Base-by-base conservation (phyloP, 805 yeast species). In the Priceomyces carsonii region DNA sequence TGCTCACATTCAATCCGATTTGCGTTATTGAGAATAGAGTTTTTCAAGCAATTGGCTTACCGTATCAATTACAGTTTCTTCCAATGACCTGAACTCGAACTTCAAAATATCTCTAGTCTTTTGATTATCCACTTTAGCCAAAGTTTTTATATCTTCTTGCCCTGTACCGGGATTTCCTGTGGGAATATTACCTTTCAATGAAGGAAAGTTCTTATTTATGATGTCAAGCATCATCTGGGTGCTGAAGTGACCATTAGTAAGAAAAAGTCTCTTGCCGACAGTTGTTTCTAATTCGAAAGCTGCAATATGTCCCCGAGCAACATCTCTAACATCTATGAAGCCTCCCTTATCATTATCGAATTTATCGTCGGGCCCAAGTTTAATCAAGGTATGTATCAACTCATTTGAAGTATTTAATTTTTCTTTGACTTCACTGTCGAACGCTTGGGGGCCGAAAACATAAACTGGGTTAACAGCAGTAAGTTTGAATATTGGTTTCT, bases 381-480 rank as follows among this genome's bases (percentile, higher is more conserved):
- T 42, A 29, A 53, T 38, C 43, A 68, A 56, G 9, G 60, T 55
- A 35, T 69, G 66, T 12, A 77, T 70, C 40, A 75, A 22, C 45
- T 58, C 72, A 25, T 65, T 46, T 18, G 69, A 55, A 28, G 61
- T 50, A 38, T 57, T 57, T 40, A 57, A 48, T 15, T 39, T 45
- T 4, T 31, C 54, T 21, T 49, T 45, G 12, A 50, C 62, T 22
- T 53, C 61, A 18, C 46, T 40, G 5, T 46, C 60, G 35, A 51
- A 61, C 3, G 63, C 65, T 43, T 66, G 70, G 1, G 72, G 72
- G 1, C 72, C 72, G 42, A 66, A 65, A 3, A 66, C 69, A 34
- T 50, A 63, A 8, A 57, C 60, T 3, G 71, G 71, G 35, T 59
- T 59, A 18, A 66, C 61, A 1, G 60, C 48, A 5, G 56, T 40